Base-by-base conservation (phyloP, 352 stramenopile species). In the Phytopythium boreale region DNA sequence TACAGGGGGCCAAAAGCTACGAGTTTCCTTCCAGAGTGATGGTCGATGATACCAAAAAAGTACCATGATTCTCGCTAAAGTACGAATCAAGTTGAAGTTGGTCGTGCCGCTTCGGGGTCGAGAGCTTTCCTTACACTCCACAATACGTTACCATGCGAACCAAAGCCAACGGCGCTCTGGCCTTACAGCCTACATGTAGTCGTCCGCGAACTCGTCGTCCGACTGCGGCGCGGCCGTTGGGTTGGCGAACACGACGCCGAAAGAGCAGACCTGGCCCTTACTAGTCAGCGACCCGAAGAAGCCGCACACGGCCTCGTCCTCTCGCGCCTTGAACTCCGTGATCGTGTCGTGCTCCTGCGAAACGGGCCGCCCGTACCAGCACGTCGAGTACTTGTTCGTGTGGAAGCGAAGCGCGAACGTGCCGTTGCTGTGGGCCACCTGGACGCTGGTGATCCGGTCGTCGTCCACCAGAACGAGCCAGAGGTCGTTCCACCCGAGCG, bases 51-150 rank as follows among this genome's bases (percentile, higher is more conserved):
- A 69, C 26, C 24, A 27, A 49, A 46, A 10, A 8, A 15, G 44
- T 29, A 51, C 44, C n/a, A n/a, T 51, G 9, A 17, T 22, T 49
- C 41, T 49, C 41, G 12, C 7, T 49, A 50, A 52, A 31, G 11
- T 50, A 27, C 46, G n/a, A 49, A 37, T 34, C 44, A 22, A 51
- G 51, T 66, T 66, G 51, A 66, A 70, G 58, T 61, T 47, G 1
- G 24, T 10, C 20, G 44, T 27, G 20, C 34, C 39, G 22, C 26
- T 64, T 52, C 46, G 46, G 11, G 34, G 34, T 1, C 10, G 10
- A 39, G 7, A 10, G 10, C 34, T 14, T 14, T 39, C 34, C 10
- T 39, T n/a, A n/a, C n/a, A n/a, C n/a, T n/a, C n/a, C n/a, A n/a
- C n/a, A n/a, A n/a, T n/a, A n/a, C n/a, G n/a, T n/a, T n/a, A n/a